Conservation (phyloP, 306 rosid genomes). For the Crataegus laevigata region DNA sequence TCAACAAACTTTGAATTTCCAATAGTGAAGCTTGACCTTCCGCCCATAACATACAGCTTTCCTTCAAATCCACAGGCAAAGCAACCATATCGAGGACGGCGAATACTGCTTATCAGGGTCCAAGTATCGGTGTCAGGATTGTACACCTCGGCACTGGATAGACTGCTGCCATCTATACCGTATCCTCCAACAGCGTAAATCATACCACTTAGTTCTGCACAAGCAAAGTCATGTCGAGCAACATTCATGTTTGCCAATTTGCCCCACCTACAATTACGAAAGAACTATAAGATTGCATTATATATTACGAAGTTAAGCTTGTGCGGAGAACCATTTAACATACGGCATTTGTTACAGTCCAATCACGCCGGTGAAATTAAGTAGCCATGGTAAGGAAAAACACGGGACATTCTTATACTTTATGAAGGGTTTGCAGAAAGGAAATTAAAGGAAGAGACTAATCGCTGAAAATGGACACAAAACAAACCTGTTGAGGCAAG, state of each 20-base stretch:
- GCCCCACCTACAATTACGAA: conserved; percentile 63
- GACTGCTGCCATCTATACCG: conserved; percentile 53
- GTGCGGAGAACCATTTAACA: not conserved
- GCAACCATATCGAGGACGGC: conserved; percentile 94
- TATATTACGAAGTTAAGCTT: not conserved
- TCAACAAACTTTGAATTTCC: conserved; percentile 89
- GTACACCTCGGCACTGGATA: conserved; percentile 78
- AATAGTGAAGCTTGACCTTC: conserved; percentile 89
- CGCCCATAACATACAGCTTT: conserved; percentile 94
- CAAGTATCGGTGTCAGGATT: conserved; percentile 60
- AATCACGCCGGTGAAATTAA: not conserved
- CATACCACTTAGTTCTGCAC: conserved; percentile 73
- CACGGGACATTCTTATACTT: not conserved
- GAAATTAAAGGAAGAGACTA: not conserved
- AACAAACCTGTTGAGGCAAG: conserved; percentile 68
- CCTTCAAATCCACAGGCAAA: conserved; percentile 88
- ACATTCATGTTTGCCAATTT: conserved; percentile 52
- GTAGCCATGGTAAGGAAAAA: not conserved
- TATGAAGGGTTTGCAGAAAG: not conserved
- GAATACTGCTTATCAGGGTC: conserved; percentile 71
- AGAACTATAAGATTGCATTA: not conserved
- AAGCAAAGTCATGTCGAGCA: conserved; percentile 82
- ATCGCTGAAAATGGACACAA: not conserved
- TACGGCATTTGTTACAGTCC: not conserved
- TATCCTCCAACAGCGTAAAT: conserved; percentile 90